These are phyloP conservation scores for Coemansia sp. DNA, from an alignment of 192 early-diverging fungal genomes.

Conservation along the genomic window DNA sequence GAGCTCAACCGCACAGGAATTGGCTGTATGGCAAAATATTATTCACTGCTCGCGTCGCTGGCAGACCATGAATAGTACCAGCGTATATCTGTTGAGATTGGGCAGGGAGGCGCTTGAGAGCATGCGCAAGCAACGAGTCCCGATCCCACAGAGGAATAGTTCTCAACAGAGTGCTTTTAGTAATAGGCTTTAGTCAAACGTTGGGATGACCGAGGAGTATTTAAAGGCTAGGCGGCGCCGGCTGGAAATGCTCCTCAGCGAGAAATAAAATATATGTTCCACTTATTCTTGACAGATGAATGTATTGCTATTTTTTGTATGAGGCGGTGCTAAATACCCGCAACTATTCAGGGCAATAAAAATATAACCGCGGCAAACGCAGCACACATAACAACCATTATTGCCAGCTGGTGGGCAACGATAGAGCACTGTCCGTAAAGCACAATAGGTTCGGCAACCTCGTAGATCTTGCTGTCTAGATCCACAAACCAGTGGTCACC, in stretches of 20 bases:
- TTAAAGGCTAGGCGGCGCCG: no score
- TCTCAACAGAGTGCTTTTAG: no score
- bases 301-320: background rate
- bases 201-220: no score
- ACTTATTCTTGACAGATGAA: background rate
- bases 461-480: conserved; percentile 15
- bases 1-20: conserved; percentile 23
- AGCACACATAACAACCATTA: conserved; percentile 15
- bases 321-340: background rate
- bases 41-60: conserved; percentile 11
- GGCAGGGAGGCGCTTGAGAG: no score
- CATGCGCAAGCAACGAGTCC: no score
- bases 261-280: no score
- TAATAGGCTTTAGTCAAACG: no score
- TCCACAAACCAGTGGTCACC: conserved; percentile 43
- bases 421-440: conserved; percentile 31
- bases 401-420: conserved; percentile 22
- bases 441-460: conserved; percentile 29
- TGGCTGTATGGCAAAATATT: conserved; percentile 43
- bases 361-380: conserved; percentile 18
- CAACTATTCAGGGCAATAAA: conserved; percentile 16
- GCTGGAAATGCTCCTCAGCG: no score
- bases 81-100: no score
- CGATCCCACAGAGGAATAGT: no score
- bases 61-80: background rate